Base-by-base conservation (phyloP, 2,329 filamentous ascomycete genomes). In the Pleoardoris graminearum region DNA sequence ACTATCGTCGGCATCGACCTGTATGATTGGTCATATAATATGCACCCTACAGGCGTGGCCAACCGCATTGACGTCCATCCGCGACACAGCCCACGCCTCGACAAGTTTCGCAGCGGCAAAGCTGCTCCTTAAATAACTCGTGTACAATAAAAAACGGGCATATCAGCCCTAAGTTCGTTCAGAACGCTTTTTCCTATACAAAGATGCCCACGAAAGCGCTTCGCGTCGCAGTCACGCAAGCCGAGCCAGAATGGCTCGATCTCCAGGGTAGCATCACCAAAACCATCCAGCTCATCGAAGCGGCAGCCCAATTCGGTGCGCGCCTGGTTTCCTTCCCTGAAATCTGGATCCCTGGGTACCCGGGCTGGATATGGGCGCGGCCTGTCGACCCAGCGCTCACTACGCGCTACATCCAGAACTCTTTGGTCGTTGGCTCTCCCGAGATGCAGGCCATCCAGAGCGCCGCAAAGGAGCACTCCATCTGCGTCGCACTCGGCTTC, bases 401-500 rank as follows among this genome's bases (percentile, higher is more conserved):
- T 1, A 38, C 30, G 17, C 36, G 51, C 23, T 62, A 51, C 50
- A 54, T 58, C 30, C 21, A 44, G 65, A 17, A 44, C 17, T 36
- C 17, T 3, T 48, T 56, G 14, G 10, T 21, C 29, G 47, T 32
- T 30, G 50, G 54, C 4, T 56, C 54, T 4, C 7, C 21, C 2
- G 51, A 85, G 61, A 80, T 82, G 75, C 47, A 47, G 8, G 63
- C 60, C 50, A 51, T 63, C 63, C 48, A 66, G 54, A 2, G 55
- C 50, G 12, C 55, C 55, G 19, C 74, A 2, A 22, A 38, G 7
- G 23, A 54, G 29, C 75, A 75, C 32, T 68, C 70, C 17, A 77
- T 80, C 54, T 75, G 75, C 35, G 75, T 80, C 2, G 77, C 79
- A 0, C 68, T 82, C 1, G 79, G 80, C 1, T 82, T 80, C 60